Evolutionary conservation across 192 early-diverging fungal genomes (phyloP), one percentile per base, ranked within the genome.

Genomic region (Umbelopsis isabellina): DNA sequence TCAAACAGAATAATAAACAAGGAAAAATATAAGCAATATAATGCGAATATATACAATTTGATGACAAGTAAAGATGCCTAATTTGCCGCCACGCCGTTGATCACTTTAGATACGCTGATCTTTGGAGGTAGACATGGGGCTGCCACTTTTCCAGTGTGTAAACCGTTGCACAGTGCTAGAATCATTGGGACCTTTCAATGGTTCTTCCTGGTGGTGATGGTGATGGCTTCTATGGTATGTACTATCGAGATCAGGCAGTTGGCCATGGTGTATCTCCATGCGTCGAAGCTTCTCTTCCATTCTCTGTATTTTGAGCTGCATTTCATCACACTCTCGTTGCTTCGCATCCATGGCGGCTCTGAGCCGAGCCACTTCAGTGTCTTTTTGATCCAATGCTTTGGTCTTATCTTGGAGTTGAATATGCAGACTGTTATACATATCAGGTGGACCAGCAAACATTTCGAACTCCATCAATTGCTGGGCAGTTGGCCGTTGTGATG

Each of bases 391-490:
- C 2, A 77, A 25, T 2, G 66, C 70, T 18, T 72, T 18, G n/a
- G 41, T 55, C 18, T 69, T 78, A 11, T 66, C 76, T 33, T 72
- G 67, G 20, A 78, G 69, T 52, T 71, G 65, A 12, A 48, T 27
- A 30, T 61, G 51, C 23, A 79, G 35, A 13, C 22, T 53, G n/a
- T 30, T 37, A 15, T 47, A 66, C 1, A 72, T 47, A 37, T 65
- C 68, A 25, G 61, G 70, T 0, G 81, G 75, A 22, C 85, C 84
- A 1, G 87, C 78, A 58, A 91, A 86, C 52, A 89, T 71, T 69
- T 90, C 92, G 75, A 91, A 88, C 7, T 90, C 83, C 65, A 97
- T 70, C 16, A 95, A 82, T 65, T 93, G 83, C 41, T 76, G 71
- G 0, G 93, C 90, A 41, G 80, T 86, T 0, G 93, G 95, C 7